A percentile compares a stretch with the other conserved stretches of the same genome.
Evolutionary conservation across 2,329 filamentous ascomycete genomes (phyloP).

Genomic region (Pseudovirgaria hyperparasitica): DNA sequence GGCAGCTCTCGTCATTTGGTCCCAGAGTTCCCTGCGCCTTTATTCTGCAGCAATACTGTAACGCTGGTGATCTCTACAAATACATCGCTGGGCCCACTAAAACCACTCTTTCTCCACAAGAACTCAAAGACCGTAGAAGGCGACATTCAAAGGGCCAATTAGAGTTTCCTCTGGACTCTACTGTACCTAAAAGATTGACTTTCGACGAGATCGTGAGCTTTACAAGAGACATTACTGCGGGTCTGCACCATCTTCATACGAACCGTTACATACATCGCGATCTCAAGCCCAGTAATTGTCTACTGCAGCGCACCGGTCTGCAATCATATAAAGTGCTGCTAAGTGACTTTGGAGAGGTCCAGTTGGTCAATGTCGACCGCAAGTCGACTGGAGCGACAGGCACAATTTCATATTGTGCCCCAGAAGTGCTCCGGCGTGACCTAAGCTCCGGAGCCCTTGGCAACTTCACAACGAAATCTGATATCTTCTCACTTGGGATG

Average conservation of each 20-base stretch:
- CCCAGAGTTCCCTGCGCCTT: constrained; percentile 90
- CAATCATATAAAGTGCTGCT: constrained; percentile 68
- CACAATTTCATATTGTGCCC: constrained; percentile 94
- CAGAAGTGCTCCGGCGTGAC: constrained; percentile 69
- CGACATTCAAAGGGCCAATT: constrained; percentile 66
- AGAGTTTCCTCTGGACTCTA: constrained; percentile 46
- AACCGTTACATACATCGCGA: constrained; percentile 95
- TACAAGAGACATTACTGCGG: constrained; percentile 89
- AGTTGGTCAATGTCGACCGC: constrained; percentile 67
- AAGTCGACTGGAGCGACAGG: constrained; percentile 87
- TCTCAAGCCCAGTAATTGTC: constrained; percentile 89
- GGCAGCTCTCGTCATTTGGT: constrained; percentile 68
- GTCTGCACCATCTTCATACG: constrained; percentile 75
- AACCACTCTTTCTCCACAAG: constrained; percentile 57
- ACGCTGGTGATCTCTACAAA: constrained; percentile 77
- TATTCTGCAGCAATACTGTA: constrained; percentile 96
- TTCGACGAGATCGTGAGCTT: constrained; percentile 95
- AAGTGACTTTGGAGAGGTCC: constrained; percentile 96
- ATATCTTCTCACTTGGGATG: constrained; percentile 98
- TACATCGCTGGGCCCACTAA: constrained; percentile 64
- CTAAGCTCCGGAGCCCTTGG: constrained; percentile 56
- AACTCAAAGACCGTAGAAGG: constrained; percentile 77
- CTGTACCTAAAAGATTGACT: constrained; percentile 43
- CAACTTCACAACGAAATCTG: constrained; percentile 93
- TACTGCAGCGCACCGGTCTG: constrained; percentile 68